Base-by-base conservation (phyloP, 495 filamentous ascomycete species). In the Penicillium odoratum region DNA sequence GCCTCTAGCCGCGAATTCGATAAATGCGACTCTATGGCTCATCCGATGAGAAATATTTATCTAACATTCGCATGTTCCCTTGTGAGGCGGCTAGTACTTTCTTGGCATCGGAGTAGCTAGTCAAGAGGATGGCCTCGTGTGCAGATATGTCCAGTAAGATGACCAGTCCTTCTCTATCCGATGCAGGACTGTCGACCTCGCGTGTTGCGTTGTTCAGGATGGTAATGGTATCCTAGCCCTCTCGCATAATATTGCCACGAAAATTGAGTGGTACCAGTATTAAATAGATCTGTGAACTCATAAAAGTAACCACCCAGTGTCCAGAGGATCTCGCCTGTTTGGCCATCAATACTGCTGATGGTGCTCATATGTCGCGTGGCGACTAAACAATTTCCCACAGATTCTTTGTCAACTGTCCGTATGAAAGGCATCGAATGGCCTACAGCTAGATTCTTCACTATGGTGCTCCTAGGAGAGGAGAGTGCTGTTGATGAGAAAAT, bases 361-460 rank as follows among this genome's bases (percentile, higher is more conserved):
- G 79, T 70, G 63, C 78, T 74, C 25, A 73, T 75, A 56, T 85
- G 76, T 9, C 82, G 78, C 10, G 72, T 75, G 3, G 83, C 85
- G 30, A 85, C 71, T 6, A 85, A 59, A 57, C 83, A 85, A 50
- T 78, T 76, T 7, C 83, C 81, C 9, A 74, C 64, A 5, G 60
- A 51, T 56, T 79, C 69, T 64, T 83, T 83, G 66, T 84, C 83
- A 51, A 85, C 74, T 81, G 65, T 84, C 83, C 55, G 85, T 77
- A 58, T 84, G 82, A 64, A 80, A 83, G 61, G 80, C 82, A 60
- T 85, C 81, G 33, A 56, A 74, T 2, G 72, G 26, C 0, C 36
- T 56, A 10, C 48, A 25, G 2, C 54, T 61, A 18, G 56, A 51
- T 40, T 58, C 57, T 28, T 53, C 25, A 31, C 48, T 13, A 70